Base-by-base conservation (phyloP, 2,329 filamentous ascomycete genomes). In the Diaporthe sp. region DNA sequence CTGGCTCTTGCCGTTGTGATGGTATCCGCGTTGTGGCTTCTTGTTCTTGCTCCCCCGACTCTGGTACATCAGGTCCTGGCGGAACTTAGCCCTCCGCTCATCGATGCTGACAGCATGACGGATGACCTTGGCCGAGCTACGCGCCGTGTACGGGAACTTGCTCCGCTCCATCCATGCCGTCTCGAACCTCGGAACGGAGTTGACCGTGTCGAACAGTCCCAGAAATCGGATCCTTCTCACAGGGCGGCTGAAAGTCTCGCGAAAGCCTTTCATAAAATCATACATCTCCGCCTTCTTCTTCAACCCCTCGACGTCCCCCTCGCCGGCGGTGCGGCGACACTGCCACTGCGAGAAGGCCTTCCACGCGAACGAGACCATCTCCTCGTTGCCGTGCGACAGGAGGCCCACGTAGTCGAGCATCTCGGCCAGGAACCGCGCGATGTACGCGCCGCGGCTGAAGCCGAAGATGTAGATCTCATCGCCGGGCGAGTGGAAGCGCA, bases 341-440 rank as follows among this genome's bases (percentile, higher is more conserved):
- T 94, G 92, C 92, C 93, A 95, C 81, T 92, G 91, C 10, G 92
- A 89, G 79, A 95, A 95, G 0, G 93, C 92, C 81, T 94, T 95
- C 94, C 94, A 97, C 0, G 94, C 94, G 81, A 97, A 97, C 5
- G 89, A 88, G 70, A 95, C 92, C 92, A 97, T 93, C 79, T 97
- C 95, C 80, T 97, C 94, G 79, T 97, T 97, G 15, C 95, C 94
- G 70, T 94, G 92, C 17, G 92, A 93, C 19, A 97, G 87, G 0
- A 97, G 87, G 1, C 95, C 95, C 73, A 97, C 92, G 78, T 94
- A 92, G 80, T 97, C 94, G 9, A 97, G 88, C 94, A 96, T 96
- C 81, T 97, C 94, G 0, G 94, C 94, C 0, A 95, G 84, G 79
- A 95, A 95, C 3, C 93, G 90, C 0, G 93, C 93, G 58, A 94